These are phyloP conservation scores for Colletotrichum incanum DNA, from an alignment of 2,329 filamentous ascomycete species.

Conservation along the genomic window DNA sequence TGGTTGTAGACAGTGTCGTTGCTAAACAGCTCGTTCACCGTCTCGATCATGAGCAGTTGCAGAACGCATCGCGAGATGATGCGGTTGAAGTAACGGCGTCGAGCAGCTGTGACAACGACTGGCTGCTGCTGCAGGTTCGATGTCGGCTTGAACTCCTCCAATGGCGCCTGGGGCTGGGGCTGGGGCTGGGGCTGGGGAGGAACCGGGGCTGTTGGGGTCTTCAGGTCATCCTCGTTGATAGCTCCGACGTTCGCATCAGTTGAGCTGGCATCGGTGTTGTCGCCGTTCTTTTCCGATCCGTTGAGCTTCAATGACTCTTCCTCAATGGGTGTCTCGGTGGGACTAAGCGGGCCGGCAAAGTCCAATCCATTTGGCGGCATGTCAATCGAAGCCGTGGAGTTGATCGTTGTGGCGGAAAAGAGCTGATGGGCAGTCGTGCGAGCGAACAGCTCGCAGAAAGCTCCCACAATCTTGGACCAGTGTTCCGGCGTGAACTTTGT, in stretches of 20 bases:
- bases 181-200: slow-evolving; percentile 35
- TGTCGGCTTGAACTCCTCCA: slow-evolving; percentile 91
- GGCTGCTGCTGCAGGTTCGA: slow-evolving; percentile 87
- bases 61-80: slow-evolving; percentile 99
- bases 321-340: slow-evolving; percentile 60
- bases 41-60: slow-evolving; percentile 99
- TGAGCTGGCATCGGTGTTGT: slow-evolving; percentile 51
- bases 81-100: slow-evolving; percentile 96
- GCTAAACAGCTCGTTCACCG: slow-evolving; percentile 97
- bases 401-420: slow-evolving; percentile 84
- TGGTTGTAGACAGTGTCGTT: slow-evolving; percentile 95
- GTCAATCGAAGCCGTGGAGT: slow-evolving; percentile 66
- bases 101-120: slow-evolving; percentile 91
- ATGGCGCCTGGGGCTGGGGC: slow-evolving; percentile 57
- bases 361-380: slow-evolving; percentile 68
- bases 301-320: slow-evolving; percentile 76
- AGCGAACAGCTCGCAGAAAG: slow-evolving; percentile 96
- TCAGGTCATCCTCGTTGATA: slow-evolving; percentile 54
- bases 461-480: slow-evolving; percentile 94
- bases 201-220: slow-evolving; percentile 49
- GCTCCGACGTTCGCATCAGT: slow-evolving; percentile 48
- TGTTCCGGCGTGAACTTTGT: slow-evolving; percentile 89
- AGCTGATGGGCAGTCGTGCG: slow-evolving; percentile 95
- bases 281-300: slow-evolving; percentile 62
- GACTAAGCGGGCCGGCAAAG: slow-evolving; percentile 62